Evolutionary conservation across 73 alveolate species (phyloP).

Genomic region (Blepharisma stoltei): DNA sequence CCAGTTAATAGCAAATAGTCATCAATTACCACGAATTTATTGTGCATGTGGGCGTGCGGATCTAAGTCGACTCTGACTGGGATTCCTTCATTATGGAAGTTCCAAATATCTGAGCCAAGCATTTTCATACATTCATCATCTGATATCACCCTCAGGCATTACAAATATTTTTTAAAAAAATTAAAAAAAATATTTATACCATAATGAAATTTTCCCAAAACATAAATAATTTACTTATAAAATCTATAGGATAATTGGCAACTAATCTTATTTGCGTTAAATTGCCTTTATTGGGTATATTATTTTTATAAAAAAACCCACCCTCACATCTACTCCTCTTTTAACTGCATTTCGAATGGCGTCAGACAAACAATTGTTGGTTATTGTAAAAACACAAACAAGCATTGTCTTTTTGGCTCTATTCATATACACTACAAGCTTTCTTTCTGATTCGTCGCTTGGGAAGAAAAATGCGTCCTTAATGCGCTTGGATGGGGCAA

Average conservation of each 20-base stretch:
- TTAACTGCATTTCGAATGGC: constrained; percentile 75
- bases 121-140: constrained; percentile 89
- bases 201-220: no score
- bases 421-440: constrained; percentile 41
- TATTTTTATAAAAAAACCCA: no score
- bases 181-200: no score
- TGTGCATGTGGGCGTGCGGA: constrained; percentile 90
- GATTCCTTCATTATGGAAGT: constrained; percentile 72
- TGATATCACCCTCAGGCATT: constrained; percentile 78
- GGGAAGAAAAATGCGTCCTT: constrained; percentile 72
- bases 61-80: constrained; percentile 82
- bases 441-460: constrained; percentile 38
- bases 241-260: no score
- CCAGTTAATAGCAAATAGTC: constrained; percentile 87
- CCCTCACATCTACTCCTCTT: constrained; percentile 73
- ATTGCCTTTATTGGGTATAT: no score
- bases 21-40: constrained; percentile 89
- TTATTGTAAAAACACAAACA: constrained; percentile 85
- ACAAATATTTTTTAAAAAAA: no score
- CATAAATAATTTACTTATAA: no score
- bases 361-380: constrained; percentile 75
- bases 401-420: constrained; percentile 64
- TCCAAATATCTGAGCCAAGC: constrained; percentile 75
- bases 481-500: constrained; percentile 44
- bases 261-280: no score